Conservation (phyloP, 805 yeast species). For the Maudiozyma bulderi region DNA sequence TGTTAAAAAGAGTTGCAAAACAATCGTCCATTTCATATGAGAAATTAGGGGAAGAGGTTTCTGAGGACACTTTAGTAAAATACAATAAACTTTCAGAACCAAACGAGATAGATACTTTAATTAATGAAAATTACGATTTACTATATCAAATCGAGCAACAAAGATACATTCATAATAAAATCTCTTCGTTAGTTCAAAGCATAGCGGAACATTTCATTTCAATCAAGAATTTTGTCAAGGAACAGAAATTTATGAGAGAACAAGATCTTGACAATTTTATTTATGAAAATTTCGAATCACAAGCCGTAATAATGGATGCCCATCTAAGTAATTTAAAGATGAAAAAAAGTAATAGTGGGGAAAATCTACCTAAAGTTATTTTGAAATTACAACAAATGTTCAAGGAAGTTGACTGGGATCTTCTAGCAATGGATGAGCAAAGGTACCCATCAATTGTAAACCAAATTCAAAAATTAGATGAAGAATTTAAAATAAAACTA, state of each 20-base stretch:
- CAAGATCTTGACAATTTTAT: conserved; percentile 15
- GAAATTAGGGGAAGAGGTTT: conserved; percentile 10
- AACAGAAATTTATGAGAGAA: conserved; percentile 18
- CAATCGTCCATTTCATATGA: conserved; percentile 23
- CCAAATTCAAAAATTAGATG: conserved; percentile 2
- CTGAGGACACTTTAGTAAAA: conserved; percentile 6
- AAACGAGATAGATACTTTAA: conserved; percentile 12
- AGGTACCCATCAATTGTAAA: conserved; percentile 6
- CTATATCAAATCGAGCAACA: conserved; percentile 24
- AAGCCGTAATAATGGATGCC: conserved; percentile 7
- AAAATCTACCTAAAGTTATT: conserved; percentile 9
- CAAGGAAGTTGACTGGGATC: conserved; percentile 16
- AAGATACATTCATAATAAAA: conserved; percentile 20
- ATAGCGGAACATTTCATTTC: conserved; percentile 23
- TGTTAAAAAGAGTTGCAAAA: conserved; percentile 21
- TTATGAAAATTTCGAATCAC: conserved; percentile 15
- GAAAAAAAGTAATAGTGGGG: conserved; percentile 6
- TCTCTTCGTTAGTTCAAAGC: conserved; percentile 18
- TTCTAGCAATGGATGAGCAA: conserved; percentile 9
- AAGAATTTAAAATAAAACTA: not conserved
- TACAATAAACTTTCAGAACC: conserved; percentile 7
- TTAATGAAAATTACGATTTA: conserved; percentile 20
- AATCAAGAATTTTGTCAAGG: conserved; percentile 22
- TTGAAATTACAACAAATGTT: conserved; percentile 10
- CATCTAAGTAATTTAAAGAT: conserved; percentile 7